Evolutionary conservation across 2,329 filamentous ascomycete genomes (phyloP).

Genomic region (Ophiostoma perfectum): DNA sequence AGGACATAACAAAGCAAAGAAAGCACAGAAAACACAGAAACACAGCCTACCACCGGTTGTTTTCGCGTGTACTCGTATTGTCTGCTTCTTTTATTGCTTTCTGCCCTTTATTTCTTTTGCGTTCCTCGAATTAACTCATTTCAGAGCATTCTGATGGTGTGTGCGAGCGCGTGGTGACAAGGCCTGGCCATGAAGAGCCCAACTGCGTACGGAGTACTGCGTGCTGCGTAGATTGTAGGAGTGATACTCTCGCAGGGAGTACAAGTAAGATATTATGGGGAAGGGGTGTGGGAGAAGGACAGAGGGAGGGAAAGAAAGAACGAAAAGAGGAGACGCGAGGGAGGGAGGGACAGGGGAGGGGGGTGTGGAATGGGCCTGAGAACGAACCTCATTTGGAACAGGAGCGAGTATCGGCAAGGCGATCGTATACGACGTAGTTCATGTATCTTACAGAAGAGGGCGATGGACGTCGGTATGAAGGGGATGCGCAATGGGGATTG

Average conservation of each 20-base stretch:
- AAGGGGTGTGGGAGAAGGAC: background rate
- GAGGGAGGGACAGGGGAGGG: slow-evolving; percentile 8
- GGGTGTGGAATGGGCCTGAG: background rate
- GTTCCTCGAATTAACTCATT: background rate
- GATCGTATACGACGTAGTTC: background rate
- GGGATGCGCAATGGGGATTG: too few relatives aligned
- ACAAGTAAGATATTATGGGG: background rate
- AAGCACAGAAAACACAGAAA: background rate
- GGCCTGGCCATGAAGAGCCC: background rate
- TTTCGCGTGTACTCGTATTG: background rate
- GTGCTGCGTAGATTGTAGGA: background rate
- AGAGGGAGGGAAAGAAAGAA: slow-evolving; percentile 9
- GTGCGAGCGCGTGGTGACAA: background rate
- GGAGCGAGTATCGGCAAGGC: background rate
- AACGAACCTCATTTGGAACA: background rate
- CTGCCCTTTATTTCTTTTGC: too few relatives aligned
- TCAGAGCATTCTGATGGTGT: background rate
- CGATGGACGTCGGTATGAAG: too few relatives aligned
- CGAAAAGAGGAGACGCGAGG: slow-evolving; percentile 10
- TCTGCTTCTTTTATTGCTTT: background rate
- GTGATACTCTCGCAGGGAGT: too few relatives aligned
- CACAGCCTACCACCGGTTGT: background rate
- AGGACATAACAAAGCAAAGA: background rate
- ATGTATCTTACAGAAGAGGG: too few relatives aligned
- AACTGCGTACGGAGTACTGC: background rate